Base-by-base conservation (phyloP, 345 rosid species). In the Draba incana region DNA sequence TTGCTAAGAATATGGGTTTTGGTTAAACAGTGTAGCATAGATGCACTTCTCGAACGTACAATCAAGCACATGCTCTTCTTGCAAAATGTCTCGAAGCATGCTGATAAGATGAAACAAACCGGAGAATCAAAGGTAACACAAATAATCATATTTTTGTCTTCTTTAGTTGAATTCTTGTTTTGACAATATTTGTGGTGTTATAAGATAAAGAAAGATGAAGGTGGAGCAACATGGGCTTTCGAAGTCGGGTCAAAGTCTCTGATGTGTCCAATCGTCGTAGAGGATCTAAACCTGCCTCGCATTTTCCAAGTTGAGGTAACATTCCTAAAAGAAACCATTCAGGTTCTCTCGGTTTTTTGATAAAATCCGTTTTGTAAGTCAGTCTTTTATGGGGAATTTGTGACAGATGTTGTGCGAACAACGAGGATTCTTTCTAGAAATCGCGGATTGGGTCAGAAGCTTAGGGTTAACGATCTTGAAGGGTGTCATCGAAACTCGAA, bases 31-130 rank as follows among this genome's bases (percentile, higher is more conserved):
- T 94, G 97, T 81, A 94, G 99, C 85, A 94, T 94, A 60, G 99
- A 94, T 80, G 92, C 99, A 3, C 85, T 94, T 31, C 83, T 94
- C 0, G 99, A 94, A 72, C 93, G 86, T 3, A 94, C 99, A 42
- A 84, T 94, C 80, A 94, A 89, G 82, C 99, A 94, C 70, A 94
- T 94, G 99, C 96, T 89, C 77, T 94, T 94, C 92, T 84, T 94
- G 76, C 98, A 94, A 83, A 86, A 93, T 48, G 97, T 94, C 69
- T 88, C 90, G 0, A 92, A 89, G 84, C 97, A 94, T 71, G 88
- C 93, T 2, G 98, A 94, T 81, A 92, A 89, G 79, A 83, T 94
- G 38, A 89, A 89, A 76, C 86, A 88, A 42, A 83, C 92, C 0
- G 93, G 84, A 27, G 98, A 89, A 69, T 82, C 97, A 8, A 94